Evolutionary conservation across 2,329 filamentous ascomycete species (phyloP).

Genomic region (Albophoma yamanashiensis): DNA sequence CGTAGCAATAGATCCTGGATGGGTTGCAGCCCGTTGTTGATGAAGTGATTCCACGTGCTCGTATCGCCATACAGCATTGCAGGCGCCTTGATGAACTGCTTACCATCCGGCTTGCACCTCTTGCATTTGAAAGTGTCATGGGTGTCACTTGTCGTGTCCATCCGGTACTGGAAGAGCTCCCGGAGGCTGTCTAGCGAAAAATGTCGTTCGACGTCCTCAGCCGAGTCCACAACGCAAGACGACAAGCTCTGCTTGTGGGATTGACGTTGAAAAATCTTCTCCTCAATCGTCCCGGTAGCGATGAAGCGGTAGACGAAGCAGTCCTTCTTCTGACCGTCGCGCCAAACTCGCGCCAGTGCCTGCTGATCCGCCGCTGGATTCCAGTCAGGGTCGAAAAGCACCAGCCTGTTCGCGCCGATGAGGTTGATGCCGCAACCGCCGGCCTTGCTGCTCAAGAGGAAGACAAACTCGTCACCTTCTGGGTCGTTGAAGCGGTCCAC

Average conservation of each 20-base stretch:
- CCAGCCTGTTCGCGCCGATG: conserved; percentile 86
- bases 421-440: conserved; percentile 94
- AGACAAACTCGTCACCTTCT: conserved; percentile 80
- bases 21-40: conserved; percentile 63
- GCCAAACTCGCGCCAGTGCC: conserved; percentile 93
- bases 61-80: conserved; percentile 97
- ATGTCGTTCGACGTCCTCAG: conserved; percentile 93
- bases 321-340: conserved; percentile 97
- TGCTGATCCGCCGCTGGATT: conserved; percentile 97
- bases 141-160: conserved; percentile 79
- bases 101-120: conserved; percentile 78
- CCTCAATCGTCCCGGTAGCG: conserved; percentile 92
- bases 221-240: conserved; percentile 90
- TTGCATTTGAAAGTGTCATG: conserved; percentile 99
- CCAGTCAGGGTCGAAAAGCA: conserved; percentile 96
- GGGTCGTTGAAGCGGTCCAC: conserved; percentile 98
- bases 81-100: conserved; percentile 78
- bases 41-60: conserved; percentile 98
- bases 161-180: conserved; percentile 88
- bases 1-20: conserved; percentile 88
- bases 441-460: conserved; percentile 92
- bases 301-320: conserved; percentile 99
- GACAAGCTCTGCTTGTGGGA: conserved; percentile 97
- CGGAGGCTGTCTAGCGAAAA: conserved; percentile 85
- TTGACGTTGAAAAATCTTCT: conserved; percentile 98